Conservation (phyloP, 176 grass and related monocot species). For the Carex myosuroides region DNA sequence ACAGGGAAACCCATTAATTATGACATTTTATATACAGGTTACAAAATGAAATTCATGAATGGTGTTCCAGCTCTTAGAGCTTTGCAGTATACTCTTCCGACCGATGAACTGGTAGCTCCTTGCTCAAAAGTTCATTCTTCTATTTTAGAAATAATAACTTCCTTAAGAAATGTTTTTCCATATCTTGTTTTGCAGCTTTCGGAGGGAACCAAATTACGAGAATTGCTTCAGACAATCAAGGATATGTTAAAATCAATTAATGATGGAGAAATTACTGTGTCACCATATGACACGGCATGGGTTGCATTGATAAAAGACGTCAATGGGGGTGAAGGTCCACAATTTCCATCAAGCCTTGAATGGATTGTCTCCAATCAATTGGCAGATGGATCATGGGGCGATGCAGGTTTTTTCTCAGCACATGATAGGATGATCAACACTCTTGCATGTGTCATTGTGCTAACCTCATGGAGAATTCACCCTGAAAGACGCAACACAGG, state of each 20-base stretch:
- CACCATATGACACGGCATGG: constrained; percentile 66
- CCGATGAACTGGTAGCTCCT: neutral
- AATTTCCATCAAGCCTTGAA: constrained; percentile 43
- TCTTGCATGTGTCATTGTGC: constrained; percentile 37
- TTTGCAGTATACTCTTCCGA: neutral
- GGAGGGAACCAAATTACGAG: neutral
- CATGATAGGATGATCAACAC: constrained; percentile 58
- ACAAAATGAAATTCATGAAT: neutral
- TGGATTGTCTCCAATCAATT: constrained; percentile 57
- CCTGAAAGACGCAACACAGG: constrained; percentile 35
- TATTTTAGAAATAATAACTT: neutral
- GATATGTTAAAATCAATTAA: constrained; percentile 1
- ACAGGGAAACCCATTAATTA: neutral
- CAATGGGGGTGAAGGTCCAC: constrained; percentile 6
- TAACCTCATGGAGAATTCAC: constrained; percentile 51
- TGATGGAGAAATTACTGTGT: constrained; percentile 37
- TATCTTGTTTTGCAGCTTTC: neutral
- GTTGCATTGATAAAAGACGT: constrained; percentile 29
- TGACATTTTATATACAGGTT: neutral
- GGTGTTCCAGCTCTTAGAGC: neutral
- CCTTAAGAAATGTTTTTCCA: neutral
- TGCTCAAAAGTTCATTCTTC: neutral
- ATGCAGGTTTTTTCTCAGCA: constrained; percentile 24
- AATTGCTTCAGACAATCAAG: constrained; percentile 19
- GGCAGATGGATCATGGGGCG: constrained; percentile 51